A percentile compares a stretch with the other conserved stretches of the same genome.
Evolutionary conservation across 2,329 filamentous ascomycete species (phyloP).

Genomic region (Colletotrichum incanum): DNA sequence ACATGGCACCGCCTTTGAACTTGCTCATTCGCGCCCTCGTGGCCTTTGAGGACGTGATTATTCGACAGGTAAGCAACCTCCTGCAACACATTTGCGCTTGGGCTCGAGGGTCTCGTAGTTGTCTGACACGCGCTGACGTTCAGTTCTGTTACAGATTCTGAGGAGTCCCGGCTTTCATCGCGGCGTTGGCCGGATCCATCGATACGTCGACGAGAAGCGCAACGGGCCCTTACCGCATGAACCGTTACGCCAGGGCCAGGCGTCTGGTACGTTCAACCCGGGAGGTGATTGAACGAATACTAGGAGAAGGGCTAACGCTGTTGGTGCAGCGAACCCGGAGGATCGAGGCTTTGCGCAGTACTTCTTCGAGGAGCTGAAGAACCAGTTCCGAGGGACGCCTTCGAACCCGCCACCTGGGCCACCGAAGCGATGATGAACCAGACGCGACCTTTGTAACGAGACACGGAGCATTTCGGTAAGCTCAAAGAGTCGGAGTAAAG

Average conservation of each 20-base stretch:
- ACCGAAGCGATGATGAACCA: constrained; percentile 43
- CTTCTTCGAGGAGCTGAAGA: constrained; percentile 67
- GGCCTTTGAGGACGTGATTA: constrained; percentile 40
- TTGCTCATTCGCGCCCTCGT: constrained; percentile 34
- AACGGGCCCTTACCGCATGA: constrained; percentile 67
- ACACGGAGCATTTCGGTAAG: not conserved
- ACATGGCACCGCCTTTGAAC: constrained; percentile 36
- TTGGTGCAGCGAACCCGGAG: constrained; percentile 29
- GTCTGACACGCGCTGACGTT: not conserved
- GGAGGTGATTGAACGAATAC: no score
- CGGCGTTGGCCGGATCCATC: constrained; percentile 68
- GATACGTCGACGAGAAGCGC: constrained; percentile 63
- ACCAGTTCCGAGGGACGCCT: constrained; percentile 64
- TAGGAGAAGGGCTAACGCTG: not conserved
- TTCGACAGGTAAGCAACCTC: constrained; percentile 28
- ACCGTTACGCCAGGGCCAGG: constrained; percentile 67
- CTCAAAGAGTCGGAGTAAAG: not conserved
- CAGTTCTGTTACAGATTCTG: constrained; percentile 58
- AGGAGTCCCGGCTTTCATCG: constrained; percentile 67
- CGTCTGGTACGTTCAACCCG: constrained; percentile 58
- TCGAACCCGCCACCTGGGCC: constrained; percentile 52
- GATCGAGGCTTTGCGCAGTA: constrained; percentile 50
- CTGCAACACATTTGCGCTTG: not conserved
- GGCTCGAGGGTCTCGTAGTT: not conserved
- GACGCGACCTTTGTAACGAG: not conserved